Conservation (phyloP, 305 asterid genomes). For the Solanum hybrid region DNA sequence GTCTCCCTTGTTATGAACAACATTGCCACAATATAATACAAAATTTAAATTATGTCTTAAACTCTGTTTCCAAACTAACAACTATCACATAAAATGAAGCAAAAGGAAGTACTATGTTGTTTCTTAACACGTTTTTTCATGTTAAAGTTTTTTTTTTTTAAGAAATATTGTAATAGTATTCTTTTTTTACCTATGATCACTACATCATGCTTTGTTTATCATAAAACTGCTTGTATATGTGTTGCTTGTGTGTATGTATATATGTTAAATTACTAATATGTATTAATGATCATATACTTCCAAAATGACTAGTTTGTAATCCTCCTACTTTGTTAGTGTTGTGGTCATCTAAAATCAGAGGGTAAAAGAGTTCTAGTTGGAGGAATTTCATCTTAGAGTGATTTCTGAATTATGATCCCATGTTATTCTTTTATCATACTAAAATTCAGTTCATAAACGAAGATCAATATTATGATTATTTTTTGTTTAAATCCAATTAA, state of each 20-base stretch:
- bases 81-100: not conserved
- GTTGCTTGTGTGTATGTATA: not conserved
- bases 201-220: not conserved
- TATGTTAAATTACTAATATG: not conserved
- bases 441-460: not conserved
- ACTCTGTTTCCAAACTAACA: not conserved
- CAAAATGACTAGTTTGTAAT: not conserved
- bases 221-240: not conserved
- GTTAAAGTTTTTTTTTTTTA: not conserved
- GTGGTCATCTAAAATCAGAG: not conserved
- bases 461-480: not conserved
- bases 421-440: not conserved
- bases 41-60: not conserved
- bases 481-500: not conserved
- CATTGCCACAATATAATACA: not conserved
- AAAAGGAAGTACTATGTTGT: not conserved
- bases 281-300: not conserved
- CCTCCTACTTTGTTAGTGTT: not conserved
- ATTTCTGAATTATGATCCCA: not conserved
- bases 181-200: not conserved
- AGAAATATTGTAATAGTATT: not conserved
- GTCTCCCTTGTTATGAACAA: not conserved
- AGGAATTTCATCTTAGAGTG: not conserved
- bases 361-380: not conserved
- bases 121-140: not conserved